Percentiles rank a stretch among this genome's conserved stretches.
Evolutionary conservation across 345 rosid species (phyloP).

Genomic region (Garcia nutans): DNA sequence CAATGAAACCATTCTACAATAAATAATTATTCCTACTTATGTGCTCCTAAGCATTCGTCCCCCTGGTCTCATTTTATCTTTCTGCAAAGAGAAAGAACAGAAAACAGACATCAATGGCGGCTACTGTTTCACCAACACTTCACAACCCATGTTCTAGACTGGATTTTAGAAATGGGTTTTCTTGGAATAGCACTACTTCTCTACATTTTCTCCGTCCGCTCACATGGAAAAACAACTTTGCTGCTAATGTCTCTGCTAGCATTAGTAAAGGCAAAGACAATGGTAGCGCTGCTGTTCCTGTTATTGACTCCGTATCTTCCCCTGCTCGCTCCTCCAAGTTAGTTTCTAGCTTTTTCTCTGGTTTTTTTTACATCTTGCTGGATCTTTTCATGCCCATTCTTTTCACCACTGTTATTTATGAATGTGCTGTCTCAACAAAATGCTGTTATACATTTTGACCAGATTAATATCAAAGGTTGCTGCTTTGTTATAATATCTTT

Average conservation of each 20-base stretch:
- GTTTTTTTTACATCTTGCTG: not conserved
- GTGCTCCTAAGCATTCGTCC: not conserved
- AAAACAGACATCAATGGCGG: slow-evolving; percentile 17
- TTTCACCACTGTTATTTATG: not conserved
- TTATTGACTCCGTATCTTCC: slow-evolving; percentile 9
- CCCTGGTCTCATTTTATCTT: not conserved
- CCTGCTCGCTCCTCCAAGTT: slow-evolving; percentile 28
- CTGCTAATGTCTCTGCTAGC: slow-evolving; percentile 24
- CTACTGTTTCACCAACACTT: slow-evolving; percentile 4
- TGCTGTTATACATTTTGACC: not conserved
- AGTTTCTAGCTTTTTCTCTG: not conserved
- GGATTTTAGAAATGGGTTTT: slow-evolving; percentile 8
- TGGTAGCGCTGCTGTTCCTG: slow-evolving; percentile 19
- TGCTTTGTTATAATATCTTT: not conserved
- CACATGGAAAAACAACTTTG: not conserved
- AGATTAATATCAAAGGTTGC: not conserved
- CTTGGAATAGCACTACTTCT: slow-evolving; percentile 4
- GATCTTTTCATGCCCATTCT: not conserved
- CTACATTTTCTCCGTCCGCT: slow-evolving; percentile 13
- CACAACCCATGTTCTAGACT: slow-evolving; percentile 2
- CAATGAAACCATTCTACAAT: too few species aligned
- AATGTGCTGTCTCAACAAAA: not conserved
- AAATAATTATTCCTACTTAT: too few species aligned
- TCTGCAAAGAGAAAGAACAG: too few species aligned
- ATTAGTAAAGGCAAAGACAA: slow-evolving; percentile 22